Percentiles rank a stretch among this genome's conserved stretches.
These are phyloP conservation scores for Rhodotorula babjevae DNA, from an alignment of 768 basidiomycete genomes.

Conservation along the genomic window DNA sequence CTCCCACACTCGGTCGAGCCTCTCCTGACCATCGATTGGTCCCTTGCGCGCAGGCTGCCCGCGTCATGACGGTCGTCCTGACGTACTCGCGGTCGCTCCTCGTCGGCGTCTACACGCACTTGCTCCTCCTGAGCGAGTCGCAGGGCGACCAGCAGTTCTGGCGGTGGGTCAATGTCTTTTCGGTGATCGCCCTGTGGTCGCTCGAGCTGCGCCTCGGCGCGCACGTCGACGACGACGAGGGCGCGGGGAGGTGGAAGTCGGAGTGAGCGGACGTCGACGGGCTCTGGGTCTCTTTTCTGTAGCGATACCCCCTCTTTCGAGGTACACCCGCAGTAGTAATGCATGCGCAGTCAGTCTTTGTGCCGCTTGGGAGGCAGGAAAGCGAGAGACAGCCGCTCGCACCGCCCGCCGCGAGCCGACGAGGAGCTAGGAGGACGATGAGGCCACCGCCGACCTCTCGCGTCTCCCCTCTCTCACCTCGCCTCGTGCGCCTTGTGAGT, in stretches of 20 bases:
- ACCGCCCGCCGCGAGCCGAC: too few species aligned
- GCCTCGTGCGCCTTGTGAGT: background rate
- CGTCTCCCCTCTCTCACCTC: background rate
- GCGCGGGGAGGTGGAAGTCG: constrained; percentile 8
- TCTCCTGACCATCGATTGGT: background rate
- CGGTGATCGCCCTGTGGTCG: constrained; percentile 36
- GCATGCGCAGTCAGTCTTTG: too few species aligned
- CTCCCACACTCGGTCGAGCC: background rate
- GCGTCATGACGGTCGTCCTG: constrained; percentile 40
- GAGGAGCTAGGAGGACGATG: background rate
- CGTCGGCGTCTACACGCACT: constrained; percentile 38
- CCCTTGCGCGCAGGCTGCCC: constrained; percentile 3
- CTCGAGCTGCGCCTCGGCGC: constrained; percentile 37
- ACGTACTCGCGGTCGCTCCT: constrained; percentile 37
- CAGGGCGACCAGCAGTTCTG: constrained; percentile 37
- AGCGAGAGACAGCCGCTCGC: too few species aligned
- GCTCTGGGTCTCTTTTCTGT: too few species aligned
- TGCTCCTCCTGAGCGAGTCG: constrained; percentile 25
- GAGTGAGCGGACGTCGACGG: background rate
- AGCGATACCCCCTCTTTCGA: background rate
- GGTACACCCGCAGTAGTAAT: too few species aligned
- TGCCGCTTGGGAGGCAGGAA: too few species aligned
- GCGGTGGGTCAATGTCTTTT: constrained; percentile 41
- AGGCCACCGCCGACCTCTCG: background rate
- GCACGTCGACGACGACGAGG: constrained; percentile 15